Evolutionary conservation across 441 rosid genomes (phyloP), one percentile per base, ranked within the genome.

Genomic region (Adansonia gregorii): DNA sequence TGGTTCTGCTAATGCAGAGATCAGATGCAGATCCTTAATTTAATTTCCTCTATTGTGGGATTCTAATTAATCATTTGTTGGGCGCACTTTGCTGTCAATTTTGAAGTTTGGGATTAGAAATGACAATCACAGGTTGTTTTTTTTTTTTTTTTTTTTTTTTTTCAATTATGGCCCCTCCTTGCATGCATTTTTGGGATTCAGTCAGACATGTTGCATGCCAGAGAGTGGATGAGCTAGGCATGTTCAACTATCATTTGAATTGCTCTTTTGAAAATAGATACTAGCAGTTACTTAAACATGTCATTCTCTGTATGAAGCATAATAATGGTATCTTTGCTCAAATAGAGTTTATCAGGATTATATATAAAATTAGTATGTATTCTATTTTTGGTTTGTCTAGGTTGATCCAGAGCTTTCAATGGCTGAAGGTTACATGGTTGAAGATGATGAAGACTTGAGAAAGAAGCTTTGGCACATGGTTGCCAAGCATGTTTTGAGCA

Each of bases 341-440:
- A 24, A 24, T 24, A 24, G 27, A 24, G 27, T 24, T 0, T 24
- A 24, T 24, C 27, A 24, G 27, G 27, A 24, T 24, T 24, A 24
- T 24, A 24, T 24, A 24, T 24, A 24, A 71, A 8, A 11, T 73
- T 49, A 52, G 51, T 46, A 10, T 77, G 41, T 68, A 3, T 22
- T 77, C 75, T 76, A 20, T 56, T 81, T 35, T 80, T 80, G 80
- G 70, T 80, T 76, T 17, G 27, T 48, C 78, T 87, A 97, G 99
- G 95, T 97, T 80, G 99, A 97, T 65, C 93, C 97, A 22, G 99
- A 97, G 86, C 98, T 97, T 73, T 98, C 98, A 77, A 97, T 94
- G 99, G 98, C 98, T 80, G 99, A 94, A 86, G 99, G 98, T 70
- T 98, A 97, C 85, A 97, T 92, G 88, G 99, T 94, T 83, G 99